Evolutionary conservation across 2,329 filamentous ascomycete species (phyloP), one percentile per base, ranked within the genome.

Genomic region (Macroventuria anomochaeta): DNA sequence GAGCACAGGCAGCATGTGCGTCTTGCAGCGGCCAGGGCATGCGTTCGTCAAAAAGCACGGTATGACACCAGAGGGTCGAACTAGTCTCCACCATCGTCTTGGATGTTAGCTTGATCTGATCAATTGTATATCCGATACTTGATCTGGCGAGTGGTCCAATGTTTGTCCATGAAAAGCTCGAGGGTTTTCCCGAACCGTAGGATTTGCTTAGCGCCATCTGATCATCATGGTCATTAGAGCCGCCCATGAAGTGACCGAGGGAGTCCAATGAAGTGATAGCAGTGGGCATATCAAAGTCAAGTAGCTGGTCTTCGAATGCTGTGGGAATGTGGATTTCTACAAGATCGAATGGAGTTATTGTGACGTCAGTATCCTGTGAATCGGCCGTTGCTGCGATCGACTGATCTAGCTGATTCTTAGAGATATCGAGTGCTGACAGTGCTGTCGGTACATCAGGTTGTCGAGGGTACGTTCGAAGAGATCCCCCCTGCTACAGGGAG

Each of bases 11-110:
- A 3, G 82, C 77, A 54, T 81, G 73, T 0, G 80, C 82, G 57
- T 85, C 83, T 73, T 84, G 79, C 61, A 85, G 78, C 0, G 67
- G 73, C 25, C 69, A 70, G 1, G 83, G 83, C 81, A 85, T 83
- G 7, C 64, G 50, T 2, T 80, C 74, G n/a, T 72, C 71, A 53
- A 83, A 85, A 0, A 86, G 70, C n/a, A 72, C 65, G 0, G 73
- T 72, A 57, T 86, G 83, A 25, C 74, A 78, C 83, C 83, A 86
- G 0, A 81, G 80, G 0, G 81, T 82, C 42, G 77, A 70, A 13
- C 76, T 81, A 38, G 80, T 75, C 7, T 75, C 53, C 0, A 85
- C 77, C 77, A 85, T 82, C 38, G 57, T 65, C 17, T 50, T 53
- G 8, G 71, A 70, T 5, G 57, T 58, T 10, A 59, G 44, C 28